A percentile compares a stretch with the other conserved stretches of the same genome.
Conservation (phyloP, 495 filamentous ascomycete species). For the Cercophora scortea region DNA sequence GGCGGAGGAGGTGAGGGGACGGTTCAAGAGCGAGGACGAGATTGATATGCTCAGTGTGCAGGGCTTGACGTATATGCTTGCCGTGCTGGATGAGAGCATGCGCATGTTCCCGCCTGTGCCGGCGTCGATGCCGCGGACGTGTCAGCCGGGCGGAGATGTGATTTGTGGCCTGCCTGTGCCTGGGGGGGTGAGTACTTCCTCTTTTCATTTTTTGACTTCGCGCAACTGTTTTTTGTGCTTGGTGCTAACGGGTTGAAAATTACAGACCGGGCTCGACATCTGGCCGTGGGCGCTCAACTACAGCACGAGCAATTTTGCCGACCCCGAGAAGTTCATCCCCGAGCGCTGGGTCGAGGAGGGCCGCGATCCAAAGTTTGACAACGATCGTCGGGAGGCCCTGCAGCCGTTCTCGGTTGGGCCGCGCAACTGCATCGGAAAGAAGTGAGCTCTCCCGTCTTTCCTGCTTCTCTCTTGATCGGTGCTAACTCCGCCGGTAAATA, state of each 20-base stretch:
- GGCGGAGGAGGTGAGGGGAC: conserved; percentile 37
- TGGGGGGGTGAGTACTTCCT: conserved; percentile 21
- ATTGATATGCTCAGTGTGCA: conserved; percentile 39
- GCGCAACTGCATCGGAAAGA: conserved; percentile 42
- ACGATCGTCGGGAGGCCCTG: conserved; percentile 32
- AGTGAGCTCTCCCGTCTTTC: conserved; percentile 13
- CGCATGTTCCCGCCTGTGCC: conserved; percentile 49
- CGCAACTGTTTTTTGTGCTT: background rate
- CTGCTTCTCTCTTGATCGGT: background rate
- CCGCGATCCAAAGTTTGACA: conserved; percentile 24
- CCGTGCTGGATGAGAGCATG: conserved; percentile 49
- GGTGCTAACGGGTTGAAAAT: background rate
- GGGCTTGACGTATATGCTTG: conserved; percentile 44
- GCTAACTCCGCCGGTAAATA: background rate
- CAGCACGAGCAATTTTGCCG: conserved; percentile 33
- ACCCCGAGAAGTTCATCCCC: conserved; percentile 39
- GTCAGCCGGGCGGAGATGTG: conserved; percentile 34
- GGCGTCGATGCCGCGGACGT: conserved; percentile 28
- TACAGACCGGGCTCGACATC: conserved; percentile 43
- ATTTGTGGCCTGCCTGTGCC: conserved; percentile 39
- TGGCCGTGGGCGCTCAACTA: conserved; percentile 41
- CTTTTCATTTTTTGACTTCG: background rate
- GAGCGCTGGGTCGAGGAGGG: conserved; percentile 40
- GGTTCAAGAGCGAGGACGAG: conserved; percentile 35
- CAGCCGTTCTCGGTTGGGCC: conserved; percentile 42